A percentile compares a stretch with the other conserved stretches of the same genome.
Evolutionary conservation across 169 alveolate species (phyloP).

Genomic region (Plasmodium yoelii): DNA sequence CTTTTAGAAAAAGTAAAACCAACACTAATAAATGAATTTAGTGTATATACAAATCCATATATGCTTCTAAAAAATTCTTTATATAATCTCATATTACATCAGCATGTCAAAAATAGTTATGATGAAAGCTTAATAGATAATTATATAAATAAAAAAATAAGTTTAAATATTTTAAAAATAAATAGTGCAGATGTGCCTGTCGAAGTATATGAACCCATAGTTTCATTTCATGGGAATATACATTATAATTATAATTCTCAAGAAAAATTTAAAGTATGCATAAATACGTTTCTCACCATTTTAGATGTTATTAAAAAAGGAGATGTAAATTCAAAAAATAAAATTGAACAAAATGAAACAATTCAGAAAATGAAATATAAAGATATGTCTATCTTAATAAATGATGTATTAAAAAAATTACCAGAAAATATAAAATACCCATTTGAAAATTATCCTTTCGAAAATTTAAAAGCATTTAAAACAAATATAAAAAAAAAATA

Average conservation of each 20-base stretch:
- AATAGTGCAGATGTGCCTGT: constrained; percentile 78
- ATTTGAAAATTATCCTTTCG: constrained; percentile 63
- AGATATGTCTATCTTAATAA: background rate
- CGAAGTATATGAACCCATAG: constrained; percentile 84
- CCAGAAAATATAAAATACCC: constrained; percentile 31
- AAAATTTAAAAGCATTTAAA: constrained; percentile 46
- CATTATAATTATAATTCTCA: constrained; percentile 25
- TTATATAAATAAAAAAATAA: constrained; percentile 30
- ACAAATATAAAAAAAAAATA: constrained; percentile 38
- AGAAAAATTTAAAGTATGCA: constrained; percentile 17
- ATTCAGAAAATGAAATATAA: background rate
- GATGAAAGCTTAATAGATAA: constrained; percentile 37
- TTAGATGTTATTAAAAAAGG: background rate
- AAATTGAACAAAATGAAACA: background rate
- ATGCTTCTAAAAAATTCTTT: constrained; percentile 64
- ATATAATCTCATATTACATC: constrained; percentile 25
- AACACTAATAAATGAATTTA: constrained; percentile 58
- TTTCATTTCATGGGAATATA: constrained; percentile 80
- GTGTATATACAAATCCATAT: constrained; percentile 39
- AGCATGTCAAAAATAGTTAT: constrained; percentile 56
- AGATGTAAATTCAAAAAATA: background rate
- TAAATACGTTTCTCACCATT: constrained; percentile 2
- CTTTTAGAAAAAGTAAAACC: constrained; percentile 57
- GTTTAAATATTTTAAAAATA: constrained; percentile 42
- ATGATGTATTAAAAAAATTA: constrained; percentile 22